Evolutionary conservation across 768 basidiomycete species (phyloP).

Genomic region (Termitomyces sp.): DNA sequence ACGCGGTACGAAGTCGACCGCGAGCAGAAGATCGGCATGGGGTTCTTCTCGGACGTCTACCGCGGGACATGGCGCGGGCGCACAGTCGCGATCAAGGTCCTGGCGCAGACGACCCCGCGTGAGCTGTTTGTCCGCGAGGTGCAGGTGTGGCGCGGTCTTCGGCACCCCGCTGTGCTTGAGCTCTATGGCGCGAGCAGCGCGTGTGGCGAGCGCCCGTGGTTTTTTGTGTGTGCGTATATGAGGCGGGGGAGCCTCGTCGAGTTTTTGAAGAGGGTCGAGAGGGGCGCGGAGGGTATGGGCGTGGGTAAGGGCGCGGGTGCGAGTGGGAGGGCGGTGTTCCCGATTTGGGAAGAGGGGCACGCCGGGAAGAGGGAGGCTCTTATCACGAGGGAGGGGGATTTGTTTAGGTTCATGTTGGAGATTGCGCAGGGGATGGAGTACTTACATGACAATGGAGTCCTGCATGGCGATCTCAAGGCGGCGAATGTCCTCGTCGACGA

Average conservation of each 20-base stretch:
- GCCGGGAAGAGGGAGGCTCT: background rate
- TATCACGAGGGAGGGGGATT: constrained; percentile 26
- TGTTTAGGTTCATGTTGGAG: constrained; percentile 62
- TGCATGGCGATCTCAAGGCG: constrained; percentile 77
- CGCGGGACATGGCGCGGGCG: constrained; percentile 66
- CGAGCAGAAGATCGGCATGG: constrained; percentile 62
- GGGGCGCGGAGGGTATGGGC: constrained; percentile 3
- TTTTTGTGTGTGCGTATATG: constrained; percentile 73
- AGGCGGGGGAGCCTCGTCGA: constrained; percentile 58
- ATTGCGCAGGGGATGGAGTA: constrained; percentile 81
- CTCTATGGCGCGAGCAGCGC: constrained; percentile 78
- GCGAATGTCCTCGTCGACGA: constrained; percentile 79
- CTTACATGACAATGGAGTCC: constrained; percentile 58
- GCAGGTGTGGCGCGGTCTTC: constrained; percentile 65
- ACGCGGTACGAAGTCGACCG: constrained; percentile 75
- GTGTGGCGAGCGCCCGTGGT: constrained; percentile 66
- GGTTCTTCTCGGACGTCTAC: constrained; percentile 77
- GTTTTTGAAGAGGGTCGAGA: constrained; percentile 42
- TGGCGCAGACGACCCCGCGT: constrained; percentile 55
- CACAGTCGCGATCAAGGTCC: constrained; percentile 68
- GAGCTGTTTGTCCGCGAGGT: constrained; percentile 67
- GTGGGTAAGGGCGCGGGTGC: background rate
- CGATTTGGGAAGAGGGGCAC: constrained; percentile 1
- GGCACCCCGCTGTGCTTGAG: constrained; percentile 66
- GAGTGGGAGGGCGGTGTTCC: constrained; percentile 3